phyloP scores from a whole-genome alignment of 495 filamentous ascomycete genomes.

The Chaetomium tenue region DNA sequence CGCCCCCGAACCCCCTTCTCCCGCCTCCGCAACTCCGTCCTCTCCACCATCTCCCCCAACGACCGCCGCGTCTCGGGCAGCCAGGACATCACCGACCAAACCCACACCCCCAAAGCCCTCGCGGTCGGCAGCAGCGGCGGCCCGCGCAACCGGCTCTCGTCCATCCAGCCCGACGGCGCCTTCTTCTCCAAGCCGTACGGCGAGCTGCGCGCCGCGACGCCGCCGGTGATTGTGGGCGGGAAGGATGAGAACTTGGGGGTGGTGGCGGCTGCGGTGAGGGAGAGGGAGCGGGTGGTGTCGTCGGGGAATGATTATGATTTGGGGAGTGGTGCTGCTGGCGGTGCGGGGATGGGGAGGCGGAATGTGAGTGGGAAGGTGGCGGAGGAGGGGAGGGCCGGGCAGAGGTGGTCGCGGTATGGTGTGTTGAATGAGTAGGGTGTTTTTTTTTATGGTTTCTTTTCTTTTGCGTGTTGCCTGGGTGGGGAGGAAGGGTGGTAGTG shows the following conservation, averaged over 20 bases:
- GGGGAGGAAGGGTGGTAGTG: background rate
- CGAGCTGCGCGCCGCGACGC: constrained; percentile 46
- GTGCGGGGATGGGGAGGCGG: constrained; percentile 42
- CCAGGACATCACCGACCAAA: constrained; percentile 34
- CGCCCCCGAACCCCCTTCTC: constrained; percentile 35
- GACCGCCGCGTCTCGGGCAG: constrained; percentile 36
- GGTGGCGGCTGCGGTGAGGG: too few species aligned
- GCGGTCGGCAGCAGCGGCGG: constrained; percentile 22
- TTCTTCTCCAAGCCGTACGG: constrained; percentile 55
- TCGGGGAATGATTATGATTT: constrained; percentile 62
- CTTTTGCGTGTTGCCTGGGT: too few species aligned
- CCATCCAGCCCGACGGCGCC: constrained; percentile 54
- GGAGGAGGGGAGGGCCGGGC: constrained; percentile 71
- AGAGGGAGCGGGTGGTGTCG: constrained; percentile 44
- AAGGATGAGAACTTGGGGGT: constrained; percentile 20
- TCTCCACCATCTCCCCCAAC: constrained; percentile 47
- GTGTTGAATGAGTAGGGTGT: constrained; percentile 30
- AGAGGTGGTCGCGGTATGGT: constrained; percentile 35
- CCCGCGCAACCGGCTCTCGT: constrained; percentile 38
- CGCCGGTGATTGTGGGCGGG: constrained; percentile 47
- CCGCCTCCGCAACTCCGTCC: constrained; percentile 33
- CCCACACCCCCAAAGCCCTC: background rate
- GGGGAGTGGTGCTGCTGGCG: constrained; percentile 33
- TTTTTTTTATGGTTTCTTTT: background rate
- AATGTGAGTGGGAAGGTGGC: constrained; percentile 82